A percentile compares a stretch with the other conserved stretches of the same genome.
Evolutionary conservation across 1,284 basidiomycete species (phyloP).

Genomic region (Microbotryum saponariae): DNA sequence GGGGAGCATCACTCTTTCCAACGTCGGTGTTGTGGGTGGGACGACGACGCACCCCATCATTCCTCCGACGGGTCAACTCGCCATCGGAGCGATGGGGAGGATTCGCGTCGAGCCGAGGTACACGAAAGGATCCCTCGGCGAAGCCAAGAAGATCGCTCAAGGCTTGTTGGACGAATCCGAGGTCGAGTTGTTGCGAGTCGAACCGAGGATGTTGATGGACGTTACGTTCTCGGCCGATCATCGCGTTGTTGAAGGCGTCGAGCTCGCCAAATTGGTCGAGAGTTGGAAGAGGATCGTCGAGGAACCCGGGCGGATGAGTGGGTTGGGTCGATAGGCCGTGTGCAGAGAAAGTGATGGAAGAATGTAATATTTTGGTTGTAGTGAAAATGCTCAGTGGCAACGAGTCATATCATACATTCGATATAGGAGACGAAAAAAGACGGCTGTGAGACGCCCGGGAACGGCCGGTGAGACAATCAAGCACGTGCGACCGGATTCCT

Average conservation of each 20-base stretch:
- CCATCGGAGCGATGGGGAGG: constrained; percentile 79
- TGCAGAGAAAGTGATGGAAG: neutral
- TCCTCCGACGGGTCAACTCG: constrained; percentile 79
- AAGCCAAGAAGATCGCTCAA: constrained; percentile 16
- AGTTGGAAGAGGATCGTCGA: constrained; percentile 80
- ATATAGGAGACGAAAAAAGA: too few species aligned
- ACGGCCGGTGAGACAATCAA: too few species aligned
- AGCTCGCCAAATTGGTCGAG: constrained; percentile 83
- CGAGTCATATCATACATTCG: too few species aligned
- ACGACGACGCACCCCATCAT: constrained; percentile 68
- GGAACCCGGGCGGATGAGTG: constrained; percentile 64
- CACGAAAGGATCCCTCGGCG: neutral
- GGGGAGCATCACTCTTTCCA: constrained; percentile 80
- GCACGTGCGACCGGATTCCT: too few species aligned
- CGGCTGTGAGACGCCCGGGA: too few species aligned
- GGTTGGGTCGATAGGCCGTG: constrained; percentile 44
- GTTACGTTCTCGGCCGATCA: constrained; percentile 87
- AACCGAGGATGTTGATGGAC: constrained; percentile 58
- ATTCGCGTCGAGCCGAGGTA: constrained; percentile 44
- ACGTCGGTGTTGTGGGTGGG: constrained; percentile 73
- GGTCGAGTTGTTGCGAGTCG: constrained; percentile 43
- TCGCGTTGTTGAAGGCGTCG: constrained; percentile 83
- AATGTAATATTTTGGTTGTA: too few species aligned
- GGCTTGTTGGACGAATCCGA: constrained; percentile 45
- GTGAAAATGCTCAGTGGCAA: too few species aligned